These are phyloP conservation scores for Niveomyces coronatus DNA, from an alignment of 2,329 filamentous ascomycete species.

Conservation along the genomic window DNA sequence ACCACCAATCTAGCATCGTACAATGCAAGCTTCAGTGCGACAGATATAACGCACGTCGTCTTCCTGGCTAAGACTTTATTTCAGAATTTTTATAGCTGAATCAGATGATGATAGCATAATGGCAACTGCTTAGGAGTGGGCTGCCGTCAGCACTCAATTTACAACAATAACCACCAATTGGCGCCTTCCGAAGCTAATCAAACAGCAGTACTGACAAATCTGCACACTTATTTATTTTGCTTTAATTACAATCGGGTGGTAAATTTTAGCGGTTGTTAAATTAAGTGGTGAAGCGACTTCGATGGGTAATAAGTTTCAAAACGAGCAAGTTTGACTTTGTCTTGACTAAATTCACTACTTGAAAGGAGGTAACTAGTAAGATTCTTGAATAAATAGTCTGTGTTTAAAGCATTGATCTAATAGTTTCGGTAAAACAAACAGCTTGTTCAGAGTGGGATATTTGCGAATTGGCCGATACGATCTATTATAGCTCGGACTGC, in stretches of 20 bases:
- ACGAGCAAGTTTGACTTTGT: too few species aligned
- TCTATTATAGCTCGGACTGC: background rate
- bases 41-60: slow-evolving; percentile 8
- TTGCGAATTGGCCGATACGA: background rate
- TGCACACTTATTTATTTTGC: too few species aligned
- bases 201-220: too few species aligned
- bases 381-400: too few species aligned
- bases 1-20: slow-evolving; percentile 9
- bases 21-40: slow-evolving; percentile 1
- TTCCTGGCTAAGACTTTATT: slow-evolving; percentile 16
- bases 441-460: background rate
- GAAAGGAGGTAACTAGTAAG: too few species aligned
- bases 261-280: too few species aligned
- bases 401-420: background rate
- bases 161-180: slow-evolving; percentile 3
- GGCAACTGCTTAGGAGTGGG: slow-evolving; percentile 14
- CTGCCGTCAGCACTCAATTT: too few species aligned
- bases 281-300: too few species aligned
- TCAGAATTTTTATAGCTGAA: slow-evolving; percentile 14
- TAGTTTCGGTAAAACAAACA: background rate
- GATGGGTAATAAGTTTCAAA: too few species aligned
- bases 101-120: slow-evolving; percentile 17
- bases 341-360: too few species aligned
- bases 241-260: too few species aligned
- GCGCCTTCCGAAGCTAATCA: too few species aligned